phyloP scores from a whole-genome alignment of 2,329 filamentous ascomycete genomes.

The Diaporthe amygdali region DNA sequence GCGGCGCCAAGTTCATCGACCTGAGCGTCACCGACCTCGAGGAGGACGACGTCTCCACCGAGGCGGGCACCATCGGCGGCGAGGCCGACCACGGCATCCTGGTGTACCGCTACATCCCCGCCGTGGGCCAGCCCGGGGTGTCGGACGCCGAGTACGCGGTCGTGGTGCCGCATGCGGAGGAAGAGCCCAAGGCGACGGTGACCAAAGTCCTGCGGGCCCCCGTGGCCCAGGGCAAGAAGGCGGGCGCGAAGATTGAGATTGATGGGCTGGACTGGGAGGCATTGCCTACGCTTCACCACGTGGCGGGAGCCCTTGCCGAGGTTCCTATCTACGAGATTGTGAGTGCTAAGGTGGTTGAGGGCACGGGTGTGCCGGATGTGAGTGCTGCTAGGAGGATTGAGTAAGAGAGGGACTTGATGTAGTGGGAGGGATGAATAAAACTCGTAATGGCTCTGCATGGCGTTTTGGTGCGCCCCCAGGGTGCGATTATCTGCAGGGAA shows the following conservation, averaged over 20 bases:
- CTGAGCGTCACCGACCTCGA: constrained; percentile 27
- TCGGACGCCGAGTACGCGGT: constrained; percentile 60
- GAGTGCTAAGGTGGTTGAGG: constrained; percentile 60
- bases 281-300: constrained; percentile 66
- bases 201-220: constrained; percentile 40
- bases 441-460: background rate
- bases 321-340: constrained; percentile 63
- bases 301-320: constrained; percentile 56
- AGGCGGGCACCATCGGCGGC: constrained; percentile 34
- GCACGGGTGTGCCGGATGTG: constrained; percentile 33
- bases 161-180: constrained; percentile 41
- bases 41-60: constrained; percentile 27
- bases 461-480: background rate
- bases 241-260: constrained; percentile 49
- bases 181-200: constrained; percentile 35
- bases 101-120: constrained; percentile 22
- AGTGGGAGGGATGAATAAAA: too few species aligned
- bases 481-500: background rate
- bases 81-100: constrained; percentile 28
- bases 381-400: constrained; percentile 25
- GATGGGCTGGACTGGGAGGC: constrained; percentile 55
- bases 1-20: constrained; percentile 37
- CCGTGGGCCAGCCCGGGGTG: constrained; percentile 31
- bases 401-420: background rate
- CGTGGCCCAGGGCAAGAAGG: constrained; percentile 6